phyloP scores from a whole-genome alignment of 345 rosid species.

The Corchorus olitorius region DNA sequence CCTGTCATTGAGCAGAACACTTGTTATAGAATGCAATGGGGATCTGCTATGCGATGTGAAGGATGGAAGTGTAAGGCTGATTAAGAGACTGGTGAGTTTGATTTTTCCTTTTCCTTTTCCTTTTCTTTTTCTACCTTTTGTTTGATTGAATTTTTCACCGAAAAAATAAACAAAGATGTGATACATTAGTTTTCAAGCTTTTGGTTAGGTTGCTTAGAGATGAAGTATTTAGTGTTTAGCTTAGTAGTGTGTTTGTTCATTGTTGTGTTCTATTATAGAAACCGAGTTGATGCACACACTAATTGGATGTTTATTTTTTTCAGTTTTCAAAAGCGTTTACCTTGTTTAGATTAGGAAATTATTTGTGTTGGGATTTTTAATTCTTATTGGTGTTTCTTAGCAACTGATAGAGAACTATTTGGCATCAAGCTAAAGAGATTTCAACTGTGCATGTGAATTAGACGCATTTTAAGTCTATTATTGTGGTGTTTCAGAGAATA shows the following conservation, averaged over 20 bases:
- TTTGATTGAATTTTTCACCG: neutral
- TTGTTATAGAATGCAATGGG: slow-evolving; percentile 97
- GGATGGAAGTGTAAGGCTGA: slow-evolving; percentile 79
- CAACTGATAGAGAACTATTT: neutral
- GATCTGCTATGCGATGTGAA: slow-evolving; percentile 75
- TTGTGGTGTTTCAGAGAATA: neutral
- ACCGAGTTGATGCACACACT: neutral
- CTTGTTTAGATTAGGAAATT: neutral
- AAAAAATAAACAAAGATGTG: neutral
- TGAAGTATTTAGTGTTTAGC: neutral
- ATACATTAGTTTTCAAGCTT: neutral
- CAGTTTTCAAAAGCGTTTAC: neutral
- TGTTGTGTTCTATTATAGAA: neutral
- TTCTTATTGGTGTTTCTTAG: neutral
- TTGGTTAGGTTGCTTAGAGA: neutral
- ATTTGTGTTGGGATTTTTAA: neutral
- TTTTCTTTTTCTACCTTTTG: neutral
- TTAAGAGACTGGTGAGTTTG: slow-evolving; percentile 76
- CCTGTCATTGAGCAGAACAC: slow-evolving; percentile 96
- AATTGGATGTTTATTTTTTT: neutral
- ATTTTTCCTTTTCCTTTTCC: neutral
- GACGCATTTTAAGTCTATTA: neutral
- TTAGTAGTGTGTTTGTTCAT: neutral
- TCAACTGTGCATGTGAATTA: neutral
- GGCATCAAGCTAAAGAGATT: neutral